phyloP scores from a whole-genome alignment of 495 filamentous ascomycete species.

The Aspergillus taichungensis region DNA sequence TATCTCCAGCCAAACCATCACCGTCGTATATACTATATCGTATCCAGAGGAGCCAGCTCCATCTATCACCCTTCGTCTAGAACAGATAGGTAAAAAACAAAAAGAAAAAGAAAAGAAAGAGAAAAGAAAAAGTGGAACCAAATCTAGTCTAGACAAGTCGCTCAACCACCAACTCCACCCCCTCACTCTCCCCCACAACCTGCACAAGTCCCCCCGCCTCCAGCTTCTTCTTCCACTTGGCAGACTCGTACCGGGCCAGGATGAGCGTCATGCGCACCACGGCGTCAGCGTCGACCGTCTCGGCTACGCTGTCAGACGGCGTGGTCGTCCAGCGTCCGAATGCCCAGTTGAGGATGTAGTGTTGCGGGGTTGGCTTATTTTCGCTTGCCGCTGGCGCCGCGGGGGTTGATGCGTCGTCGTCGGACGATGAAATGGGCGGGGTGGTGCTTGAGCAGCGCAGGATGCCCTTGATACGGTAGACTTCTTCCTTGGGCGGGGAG shows the following conservation, averaged over 20 bases:
- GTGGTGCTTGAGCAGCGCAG: constrained; percentile 45
- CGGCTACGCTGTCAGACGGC: constrained; percentile 36
- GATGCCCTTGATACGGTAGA: constrained; percentile 92
- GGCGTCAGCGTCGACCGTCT: constrained; percentile 32
- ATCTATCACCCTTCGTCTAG: neutral
- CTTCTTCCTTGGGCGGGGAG: constrained; percentile 74
- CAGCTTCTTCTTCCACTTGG: constrained; percentile 81
- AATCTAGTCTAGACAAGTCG: constrained; percentile 23
- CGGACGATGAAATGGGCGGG: constrained; percentile 51
- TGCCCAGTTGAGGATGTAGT: constrained; percentile 93
- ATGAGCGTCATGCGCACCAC: constrained; percentile 75
- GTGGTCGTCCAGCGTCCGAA: constrained; percentile 94
- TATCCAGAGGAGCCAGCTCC: constrained; percentile 10
- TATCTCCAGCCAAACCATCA: too few relatives aligned
- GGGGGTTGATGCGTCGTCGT: constrained; percentile 12
- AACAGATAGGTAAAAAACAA: neutral
- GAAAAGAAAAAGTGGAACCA: too few relatives aligned
- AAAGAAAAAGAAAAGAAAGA: neutral
- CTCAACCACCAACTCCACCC: constrained; percentile 28
- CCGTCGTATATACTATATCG: neutral
- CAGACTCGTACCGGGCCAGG: constrained; percentile 72
- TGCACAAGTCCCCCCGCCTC: constrained; percentile 53
- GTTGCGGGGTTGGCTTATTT: constrained; percentile 6
- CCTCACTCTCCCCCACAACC: constrained; percentile 19
- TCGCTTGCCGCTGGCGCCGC: neutral